Evolutionary conservation across 768 basidiomycete genomes (phyloP).

Genomic region (Hericium coralloides): DNA sequence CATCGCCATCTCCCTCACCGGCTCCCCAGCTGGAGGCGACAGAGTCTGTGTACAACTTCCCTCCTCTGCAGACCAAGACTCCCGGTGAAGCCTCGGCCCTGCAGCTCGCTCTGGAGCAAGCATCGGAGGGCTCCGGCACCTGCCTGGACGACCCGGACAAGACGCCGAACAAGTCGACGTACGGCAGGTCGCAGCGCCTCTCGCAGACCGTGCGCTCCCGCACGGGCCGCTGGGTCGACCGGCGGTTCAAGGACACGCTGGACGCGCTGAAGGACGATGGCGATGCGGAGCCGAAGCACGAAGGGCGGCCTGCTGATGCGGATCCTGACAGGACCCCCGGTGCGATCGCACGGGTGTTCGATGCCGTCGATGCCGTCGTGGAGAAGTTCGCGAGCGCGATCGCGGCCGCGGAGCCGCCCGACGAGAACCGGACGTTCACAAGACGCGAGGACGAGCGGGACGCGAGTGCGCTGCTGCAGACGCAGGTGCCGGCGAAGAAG

Average conservation of each 20-base stretch:
- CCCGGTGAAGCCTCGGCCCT: background rate
- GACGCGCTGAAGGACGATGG: background rate
- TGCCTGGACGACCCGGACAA: conserved; percentile 7
- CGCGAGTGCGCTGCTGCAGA: background rate
- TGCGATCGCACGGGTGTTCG: background rate
- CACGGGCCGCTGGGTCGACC: conserved; percentile 51
- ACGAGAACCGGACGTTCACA: background rate
- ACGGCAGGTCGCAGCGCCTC: conserved; percentile 23
- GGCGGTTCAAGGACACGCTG: conserved; percentile 35
- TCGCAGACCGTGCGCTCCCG: conserved; percentile 48
- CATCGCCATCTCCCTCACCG: conserved; percentile 16
- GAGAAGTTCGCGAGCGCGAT: background rate
- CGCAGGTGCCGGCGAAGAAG: conserved; percentile 8
- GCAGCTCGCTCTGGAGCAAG: conserved; percentile 13
- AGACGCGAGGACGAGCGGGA: background rate
- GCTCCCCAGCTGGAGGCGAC: background rate
- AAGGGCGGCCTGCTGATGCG: background rate
- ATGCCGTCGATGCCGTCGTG: background rate
- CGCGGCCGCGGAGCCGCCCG: background rate
- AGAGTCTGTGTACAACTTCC: no score
- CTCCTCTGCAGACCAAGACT: no score
- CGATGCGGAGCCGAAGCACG: background rate
- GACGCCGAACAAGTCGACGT: conserved; percentile 11
- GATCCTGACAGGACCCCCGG: background rate
- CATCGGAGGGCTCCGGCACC: conserved; percentile 9